Base-by-base conservation (phyloP, 345 rosid genomes). In the Brassica nigra region DNA sequence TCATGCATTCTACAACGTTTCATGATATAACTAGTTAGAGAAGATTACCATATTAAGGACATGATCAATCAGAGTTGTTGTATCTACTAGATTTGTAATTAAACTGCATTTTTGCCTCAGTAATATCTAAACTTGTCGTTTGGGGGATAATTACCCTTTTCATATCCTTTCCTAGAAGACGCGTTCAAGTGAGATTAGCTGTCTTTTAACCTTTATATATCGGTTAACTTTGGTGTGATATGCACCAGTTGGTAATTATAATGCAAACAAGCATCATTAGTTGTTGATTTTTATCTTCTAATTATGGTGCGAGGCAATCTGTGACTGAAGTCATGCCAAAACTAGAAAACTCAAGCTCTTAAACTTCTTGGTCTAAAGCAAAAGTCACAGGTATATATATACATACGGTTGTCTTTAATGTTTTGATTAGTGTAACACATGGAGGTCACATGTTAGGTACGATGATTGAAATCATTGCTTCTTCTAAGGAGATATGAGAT, bases 401-500 rank as follows among this genome's bases (percentile, higher is more conserved):
- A 15, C 9, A 37, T 11, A 57, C 27, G 14, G 73, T 74, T 62
- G 75, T 74, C 78, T 75, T 80, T 39, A 76, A 70, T 75, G 69
- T 76, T 16, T 68, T 75, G 64, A 57, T 75, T 75, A 70, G 66
- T 69, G 62, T 80, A 73, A 79, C 59, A 62, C 78, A 68, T 54
- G 23, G 23, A 54, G 59, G 59, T 47, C 59, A 54, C 18, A 54
- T 79, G 74, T 76, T 80, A 70, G 80, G 80, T 80, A 80, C 83
- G 80, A 80, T 80, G 80, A 75, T 74, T 74, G 63, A 74, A 18
- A 34, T 68, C 74, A 74, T 79, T 74, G 44, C 70, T 68, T 68
- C 70, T 61, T 58, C 8, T 72, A 47, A 39, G 11, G 6, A 63
- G 1, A 42, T 61, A 47, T 33, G 34, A 9, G 31, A 77, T 63